Percentiles rank a stretch among this genome's conserved stretches.
Evolutionary conservation across 2,329 filamentous ascomycete species (phyloP).

Genomic region (Neopestalotiopsis rosae): DNA sequence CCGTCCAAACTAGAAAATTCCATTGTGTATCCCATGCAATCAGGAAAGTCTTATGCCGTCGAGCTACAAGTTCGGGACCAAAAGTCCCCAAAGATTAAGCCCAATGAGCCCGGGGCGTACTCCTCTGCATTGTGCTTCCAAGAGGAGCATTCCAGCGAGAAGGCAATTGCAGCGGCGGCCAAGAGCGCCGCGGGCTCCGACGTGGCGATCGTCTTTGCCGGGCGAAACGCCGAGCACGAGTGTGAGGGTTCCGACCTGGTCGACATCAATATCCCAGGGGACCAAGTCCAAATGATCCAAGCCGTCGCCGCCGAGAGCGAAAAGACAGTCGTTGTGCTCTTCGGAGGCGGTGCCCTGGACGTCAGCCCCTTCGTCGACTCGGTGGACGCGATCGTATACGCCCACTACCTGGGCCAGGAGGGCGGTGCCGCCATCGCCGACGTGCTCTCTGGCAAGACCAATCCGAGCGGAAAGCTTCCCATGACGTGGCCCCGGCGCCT

Average conservation of each 20-base stretch:
- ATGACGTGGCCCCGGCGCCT: background rate
- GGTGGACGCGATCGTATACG: background rate
- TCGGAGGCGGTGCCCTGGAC: background rate
- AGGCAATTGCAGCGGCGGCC: background rate
- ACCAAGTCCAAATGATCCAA: slow-evolving; percentile 5
- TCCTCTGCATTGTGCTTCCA: slow-evolving; percentile 8
- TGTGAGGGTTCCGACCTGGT: slow-evolving; percentile 6
- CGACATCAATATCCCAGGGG: background rate
- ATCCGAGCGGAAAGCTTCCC: background rate
- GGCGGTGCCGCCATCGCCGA: background rate
- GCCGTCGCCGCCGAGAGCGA: slow-evolving; percentile 2
- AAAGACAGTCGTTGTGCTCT: background rate
- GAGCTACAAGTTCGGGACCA: background rate
- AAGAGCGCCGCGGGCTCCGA: background rate
- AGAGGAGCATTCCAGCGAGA: background rate
- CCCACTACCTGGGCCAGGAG: background rate
- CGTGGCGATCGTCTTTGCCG: slow-evolving; percentile 11
- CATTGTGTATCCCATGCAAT: background rate
- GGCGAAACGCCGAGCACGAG: slow-evolving; percentile 10
- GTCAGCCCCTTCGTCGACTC: background rate
- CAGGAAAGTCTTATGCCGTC: background rate
- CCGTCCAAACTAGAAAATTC: background rate
- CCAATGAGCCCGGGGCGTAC: slow-evolving; percentile 2
- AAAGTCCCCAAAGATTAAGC: background rate
- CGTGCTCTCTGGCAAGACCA: background rate